These are phyloP conservation scores for Penicillium longicatenatum DNA, from an alignment of 495 filamentous ascomycete species.

Conservation along the genomic window DNA sequence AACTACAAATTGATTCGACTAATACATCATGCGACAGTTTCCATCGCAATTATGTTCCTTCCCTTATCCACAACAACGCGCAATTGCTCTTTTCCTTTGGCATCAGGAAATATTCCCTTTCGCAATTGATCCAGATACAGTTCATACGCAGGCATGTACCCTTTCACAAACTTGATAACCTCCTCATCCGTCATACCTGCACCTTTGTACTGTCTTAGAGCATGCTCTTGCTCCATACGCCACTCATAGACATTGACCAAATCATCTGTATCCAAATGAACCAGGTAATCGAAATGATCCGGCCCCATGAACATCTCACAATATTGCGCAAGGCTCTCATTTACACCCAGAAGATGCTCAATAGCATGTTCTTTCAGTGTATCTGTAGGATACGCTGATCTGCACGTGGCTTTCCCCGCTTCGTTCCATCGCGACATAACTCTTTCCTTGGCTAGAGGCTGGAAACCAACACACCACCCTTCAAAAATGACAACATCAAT, in stretches of 20 bases:
- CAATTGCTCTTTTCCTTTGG: slow-evolving; percentile 9
- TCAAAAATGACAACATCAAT: slow-evolving; percentile 22
- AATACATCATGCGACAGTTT: not conserved
- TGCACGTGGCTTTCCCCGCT: not conserved
- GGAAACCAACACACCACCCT: slow-evolving; percentile 25
- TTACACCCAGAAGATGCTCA: slow-evolving; percentile 15
- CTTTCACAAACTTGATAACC: slow-evolving; percentile 17
- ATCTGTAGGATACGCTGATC: slow-evolving; percentile 4
- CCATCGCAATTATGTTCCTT: slow-evolving; percentile 7
- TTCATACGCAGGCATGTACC: slow-evolving; percentile 25
- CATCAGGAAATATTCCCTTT: slow-evolving; percentile 7
- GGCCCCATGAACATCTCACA: slow-evolving; percentile 21
- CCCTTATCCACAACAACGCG: slow-evolving; percentile 14
- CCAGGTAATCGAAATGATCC: slow-evolving; percentile 15
- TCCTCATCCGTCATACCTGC: slow-evolving; percentile 19
- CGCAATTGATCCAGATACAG: slow-evolving; percentile 19
- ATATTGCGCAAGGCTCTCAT: slow-evolving; percentile 15
- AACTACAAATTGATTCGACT: not conserved
- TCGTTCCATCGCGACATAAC: slow-evolving; percentile 10
- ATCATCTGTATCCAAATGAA: slow-evolving; percentile 22
- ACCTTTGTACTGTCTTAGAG: slow-evolving; percentile 4
- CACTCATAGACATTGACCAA: slow-evolving; percentile 23
- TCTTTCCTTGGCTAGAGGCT: slow-evolving; percentile 8
- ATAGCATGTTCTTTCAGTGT: slow-evolving; percentile 19
- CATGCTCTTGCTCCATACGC: slow-evolving; percentile 21